Percentiles rank a stretch among this genome's conserved stretches.
Evolutionary conservation across 106 monocot genomes (phyloP).

Genomic region (Dendrobium officinale): DNA sequence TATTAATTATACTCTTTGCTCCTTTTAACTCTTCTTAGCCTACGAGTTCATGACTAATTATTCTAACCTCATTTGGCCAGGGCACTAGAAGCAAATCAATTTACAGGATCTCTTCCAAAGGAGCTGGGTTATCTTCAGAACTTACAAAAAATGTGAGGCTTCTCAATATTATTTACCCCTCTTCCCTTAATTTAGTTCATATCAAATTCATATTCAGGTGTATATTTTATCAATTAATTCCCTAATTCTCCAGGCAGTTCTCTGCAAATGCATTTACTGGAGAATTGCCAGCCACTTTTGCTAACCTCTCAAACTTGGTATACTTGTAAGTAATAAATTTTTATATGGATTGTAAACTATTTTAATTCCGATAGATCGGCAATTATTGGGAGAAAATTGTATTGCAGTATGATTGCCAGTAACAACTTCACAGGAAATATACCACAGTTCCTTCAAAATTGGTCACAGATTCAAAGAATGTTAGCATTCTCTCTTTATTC

Average conservation of each 20-base stretch:
- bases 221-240: not conserved
- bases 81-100: conserved; percentile 6
- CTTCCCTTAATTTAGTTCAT: not conserved
- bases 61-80: not conserved
- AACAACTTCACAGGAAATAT: conserved; percentile 11
- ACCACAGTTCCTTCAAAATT: conserved; percentile 10
- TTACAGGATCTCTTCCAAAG: conserved; percentile 10
- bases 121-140: conserved; percentile 4
- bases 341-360: not conserved
- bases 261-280: conserved; percentile 9
- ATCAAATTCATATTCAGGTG: not conserved
- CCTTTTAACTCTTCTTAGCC: not conserved
- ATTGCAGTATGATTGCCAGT: conserved; percentile 2
- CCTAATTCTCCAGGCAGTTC: not conserved
- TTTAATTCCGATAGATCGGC: not conserved
- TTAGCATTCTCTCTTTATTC: not conserved
- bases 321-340: conserved; percentile 7
- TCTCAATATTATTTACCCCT: not conserved
- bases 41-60: not conserved
- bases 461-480: conserved; percentile 10
- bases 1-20: not conserved
- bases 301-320: conserved; percentile 6
- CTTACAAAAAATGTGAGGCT: conserved; percentile 5
- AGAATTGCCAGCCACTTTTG: conserved; percentile 8
- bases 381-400: not conserved